Percentiles rank a stretch among this genome's conserved stretches.
Evolutionary conservation across 495 filamentous ascomycete species (phyloP).

Genomic region (Xylaria castorea): DNA sequence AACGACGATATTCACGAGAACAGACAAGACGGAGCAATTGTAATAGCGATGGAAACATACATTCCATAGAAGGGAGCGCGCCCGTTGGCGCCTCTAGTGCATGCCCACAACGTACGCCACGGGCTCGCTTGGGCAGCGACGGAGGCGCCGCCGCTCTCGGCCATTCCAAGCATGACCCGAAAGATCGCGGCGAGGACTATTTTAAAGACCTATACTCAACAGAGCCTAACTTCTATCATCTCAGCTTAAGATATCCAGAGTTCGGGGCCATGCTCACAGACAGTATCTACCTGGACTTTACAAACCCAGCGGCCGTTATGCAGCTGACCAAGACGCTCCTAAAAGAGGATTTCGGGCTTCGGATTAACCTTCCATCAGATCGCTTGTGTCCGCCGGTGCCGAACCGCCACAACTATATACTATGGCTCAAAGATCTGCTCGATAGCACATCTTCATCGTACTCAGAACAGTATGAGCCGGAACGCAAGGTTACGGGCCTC

Average conservation of each 20-base stretch:
- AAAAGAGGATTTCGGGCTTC: constrained; percentile 73
- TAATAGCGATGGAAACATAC: neutral
- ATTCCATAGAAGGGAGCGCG: neutral
- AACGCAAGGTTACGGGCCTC: constrained; percentile 69
- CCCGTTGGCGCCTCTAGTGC: neutral
- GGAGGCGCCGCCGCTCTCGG: neutral
- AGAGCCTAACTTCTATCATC: constrained; percentile 45
- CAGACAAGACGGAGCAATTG: neutral
- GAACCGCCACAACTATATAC: constrained; percentile 86
- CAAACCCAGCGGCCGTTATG: constrained; percentile 75
- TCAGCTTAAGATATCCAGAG: constrained; percentile 42
- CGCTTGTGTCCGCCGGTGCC: constrained; percentile 91
- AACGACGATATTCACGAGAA: constrained; percentile 33
- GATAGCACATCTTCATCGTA: constrained; percentile 74
- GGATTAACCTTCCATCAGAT: constrained; percentile 73
- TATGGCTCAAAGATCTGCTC: constrained; percentile 86
- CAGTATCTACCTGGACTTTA: constrained; percentile 80
- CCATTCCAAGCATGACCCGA: neutral
- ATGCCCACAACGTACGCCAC: neutral
- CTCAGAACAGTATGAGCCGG: constrained; percentile 32
- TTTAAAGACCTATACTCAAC: constrained; percentile 45
- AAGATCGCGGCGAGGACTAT: constrained; percentile 39
- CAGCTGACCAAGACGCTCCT: constrained; percentile 84
- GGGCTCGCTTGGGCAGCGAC: neutral
- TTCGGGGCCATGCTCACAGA: constrained; percentile 54